phyloP scores from a whole-genome alignment of 75 land plant genomes.

The Sequoiadendron giganteum region DNA sequence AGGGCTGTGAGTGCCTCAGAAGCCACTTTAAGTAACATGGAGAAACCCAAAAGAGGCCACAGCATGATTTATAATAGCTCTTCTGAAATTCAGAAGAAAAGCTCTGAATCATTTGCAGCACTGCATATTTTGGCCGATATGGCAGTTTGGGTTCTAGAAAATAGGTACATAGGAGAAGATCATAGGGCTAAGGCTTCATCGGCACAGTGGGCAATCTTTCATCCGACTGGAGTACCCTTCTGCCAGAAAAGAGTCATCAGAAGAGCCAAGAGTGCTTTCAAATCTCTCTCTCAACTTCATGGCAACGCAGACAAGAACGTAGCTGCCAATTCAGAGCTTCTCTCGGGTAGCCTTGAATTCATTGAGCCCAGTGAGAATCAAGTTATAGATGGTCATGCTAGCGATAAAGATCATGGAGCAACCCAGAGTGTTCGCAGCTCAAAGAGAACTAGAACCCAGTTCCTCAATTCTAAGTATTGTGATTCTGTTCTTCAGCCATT shows the following conservation, averaged over 20 bases:
- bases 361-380: background rate
- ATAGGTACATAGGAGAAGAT: background rate
- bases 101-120: background rate
- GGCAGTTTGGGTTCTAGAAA: background rate
- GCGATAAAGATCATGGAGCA: background rate
- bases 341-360: background rate
- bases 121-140: background rate
- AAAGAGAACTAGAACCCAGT: conserved; percentile 9
- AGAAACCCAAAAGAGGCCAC: background rate
- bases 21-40: background rate
- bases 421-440: background rate
- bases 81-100: background rate
- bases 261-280: background rate
- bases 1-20: background rate
- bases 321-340: background rate
- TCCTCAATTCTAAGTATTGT: background rate
- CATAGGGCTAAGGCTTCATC: background rate
- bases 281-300: background rate
- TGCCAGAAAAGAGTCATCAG: background rate
- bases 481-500: conserved; percentile 3
- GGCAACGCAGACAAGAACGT: background rate
- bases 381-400: background rate
- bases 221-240: background rate
- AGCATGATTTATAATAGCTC: background rate
- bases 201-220: background rate